These are phyloP conservation scores for Mortierella hygrophila DNA, from an alignment of 192 early-diverging fungal species.

Conservation along the genomic window DNA sequence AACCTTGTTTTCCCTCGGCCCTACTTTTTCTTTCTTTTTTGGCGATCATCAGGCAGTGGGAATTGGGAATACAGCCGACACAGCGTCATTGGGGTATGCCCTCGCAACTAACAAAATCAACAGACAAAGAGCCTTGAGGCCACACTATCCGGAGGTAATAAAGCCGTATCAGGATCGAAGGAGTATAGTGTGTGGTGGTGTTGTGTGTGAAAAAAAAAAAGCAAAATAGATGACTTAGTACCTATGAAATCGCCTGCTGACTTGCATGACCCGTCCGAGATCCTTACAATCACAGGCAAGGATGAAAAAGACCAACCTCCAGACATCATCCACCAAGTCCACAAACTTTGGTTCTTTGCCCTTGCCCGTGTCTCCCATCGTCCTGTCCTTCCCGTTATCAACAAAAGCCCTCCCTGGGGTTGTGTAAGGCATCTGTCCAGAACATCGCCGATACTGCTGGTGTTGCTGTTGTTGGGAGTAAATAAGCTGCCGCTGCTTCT, in stretches of 20 bases:
- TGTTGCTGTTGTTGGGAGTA: constrained; percentile 13
- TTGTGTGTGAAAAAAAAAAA: background rate
- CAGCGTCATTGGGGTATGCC: background rate
- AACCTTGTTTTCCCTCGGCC: background rate
- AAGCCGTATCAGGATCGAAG: background rate
- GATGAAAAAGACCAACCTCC: constrained; percentile 41
- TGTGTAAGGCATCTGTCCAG: background rate
- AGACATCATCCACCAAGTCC: constrained; percentile 46
- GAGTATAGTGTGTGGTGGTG: background rate
- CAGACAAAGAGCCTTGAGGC: background rate
- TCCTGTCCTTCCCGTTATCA: background rate
- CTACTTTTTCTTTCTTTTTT: background rate
- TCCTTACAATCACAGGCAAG: constrained; percentile 38
- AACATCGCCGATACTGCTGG: background rate
- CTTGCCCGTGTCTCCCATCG: background rate
- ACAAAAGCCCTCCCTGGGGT: background rate
- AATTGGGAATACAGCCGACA: constrained; percentile 20
- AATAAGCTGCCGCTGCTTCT: constrained; percentile 7
- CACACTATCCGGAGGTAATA: background rate
- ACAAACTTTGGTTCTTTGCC: background rate
- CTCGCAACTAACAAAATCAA: background rate
- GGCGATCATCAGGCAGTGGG: background rate
- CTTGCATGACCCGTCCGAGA: constrained; percentile 35
- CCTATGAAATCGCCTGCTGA: constrained; percentile 38
- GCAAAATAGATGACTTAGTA: background rate